These are phyloP conservation scores for Phytophthora aleatoria DNA, from an alignment of 352 stramenopile genomes.

Conservation along the genomic window DNA sequence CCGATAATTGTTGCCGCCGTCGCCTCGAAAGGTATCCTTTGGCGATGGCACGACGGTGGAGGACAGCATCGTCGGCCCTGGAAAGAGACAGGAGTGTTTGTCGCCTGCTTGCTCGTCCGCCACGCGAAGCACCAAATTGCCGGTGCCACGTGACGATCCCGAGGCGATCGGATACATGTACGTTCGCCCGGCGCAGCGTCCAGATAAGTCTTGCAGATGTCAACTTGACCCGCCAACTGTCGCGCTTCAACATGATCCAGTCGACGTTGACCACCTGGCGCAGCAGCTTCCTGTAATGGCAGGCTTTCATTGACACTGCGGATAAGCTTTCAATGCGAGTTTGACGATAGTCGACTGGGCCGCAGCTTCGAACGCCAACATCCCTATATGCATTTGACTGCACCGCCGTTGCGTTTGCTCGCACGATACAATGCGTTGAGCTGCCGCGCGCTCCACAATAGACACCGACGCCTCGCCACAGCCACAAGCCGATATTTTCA, in stretches of 20 bases:
- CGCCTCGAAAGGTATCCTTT: constrained; percentile 1
- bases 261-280: constrained; percentile 14
- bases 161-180: background rate
- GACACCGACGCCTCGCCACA: background rate
- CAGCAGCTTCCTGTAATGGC: background rate
- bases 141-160: constrained; percentile 2
- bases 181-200: background rate
- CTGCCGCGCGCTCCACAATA: background rate
- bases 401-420: background rate
- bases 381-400: background rate
- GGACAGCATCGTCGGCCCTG: constrained; percentile 10
- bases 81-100: background rate
- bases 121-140: constrained; percentile 1
- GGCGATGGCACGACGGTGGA: constrained; percentile 8
- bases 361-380: constrained; percentile 1
- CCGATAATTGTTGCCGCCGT: background rate
- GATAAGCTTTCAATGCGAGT: no score
- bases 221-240: constrained; percentile 9
- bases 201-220: constrained; percentile 6
- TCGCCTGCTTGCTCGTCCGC: constrained; percentile 19
- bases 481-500: constrained; percentile 17
- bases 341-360: background rate
- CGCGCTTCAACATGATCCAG: constrained; percentile 25
- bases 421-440: background rate
- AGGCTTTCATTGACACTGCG: background rate